phyloP scores from a whole-genome alignment of 192 early-diverging fungal species.

The Coemansia sp. region DNA sequence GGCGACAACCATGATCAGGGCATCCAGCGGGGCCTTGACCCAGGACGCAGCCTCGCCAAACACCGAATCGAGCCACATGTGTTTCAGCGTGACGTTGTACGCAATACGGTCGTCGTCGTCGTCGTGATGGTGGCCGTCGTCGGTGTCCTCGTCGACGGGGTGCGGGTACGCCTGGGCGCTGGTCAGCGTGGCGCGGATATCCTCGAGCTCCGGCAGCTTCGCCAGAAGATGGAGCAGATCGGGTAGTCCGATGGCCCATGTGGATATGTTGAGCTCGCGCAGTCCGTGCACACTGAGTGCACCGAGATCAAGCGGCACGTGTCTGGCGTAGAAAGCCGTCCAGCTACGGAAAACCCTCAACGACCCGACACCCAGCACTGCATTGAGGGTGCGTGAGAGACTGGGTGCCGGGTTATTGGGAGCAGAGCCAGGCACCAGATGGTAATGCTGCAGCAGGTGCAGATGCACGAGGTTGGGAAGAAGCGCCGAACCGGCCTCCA shows the following conservation, averaged over 20 bases:
- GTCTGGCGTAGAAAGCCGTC: conserved; percentile 1
- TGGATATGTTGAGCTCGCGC: conserved; percentile 15
- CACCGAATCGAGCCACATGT: conserved; percentile 17
- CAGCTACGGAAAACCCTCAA: not conserved
- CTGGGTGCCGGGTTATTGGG: not conserved
- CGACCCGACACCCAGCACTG: not conserved
- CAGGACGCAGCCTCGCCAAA: conserved; percentile 5
- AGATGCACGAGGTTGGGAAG: not conserved
- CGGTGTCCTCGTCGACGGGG: not conserved
- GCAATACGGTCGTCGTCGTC: not conserved
- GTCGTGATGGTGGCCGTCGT: no score
- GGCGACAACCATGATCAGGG: conserved; percentile 8
- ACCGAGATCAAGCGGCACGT: not conserved
- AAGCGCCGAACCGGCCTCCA: not conserved
- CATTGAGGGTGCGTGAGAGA: conserved; percentile 2
- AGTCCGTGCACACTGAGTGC: not conserved
- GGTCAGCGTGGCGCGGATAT: conserved; percentile 12
- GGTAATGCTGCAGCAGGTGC: not conserved
- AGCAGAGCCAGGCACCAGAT: not conserved
- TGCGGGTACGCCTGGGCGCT: not conserved
- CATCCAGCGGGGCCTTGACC: conserved; percentile 5
- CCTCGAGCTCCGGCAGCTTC: conserved; percentile 11
- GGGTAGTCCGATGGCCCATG: conserved; percentile 8
- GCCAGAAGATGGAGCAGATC: conserved; percentile 17
- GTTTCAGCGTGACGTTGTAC: conserved; percentile 13